Conservation (phyloP, 1,284 basidiomycete genomes). For the Thecaphora thlaspeos region DNA sequence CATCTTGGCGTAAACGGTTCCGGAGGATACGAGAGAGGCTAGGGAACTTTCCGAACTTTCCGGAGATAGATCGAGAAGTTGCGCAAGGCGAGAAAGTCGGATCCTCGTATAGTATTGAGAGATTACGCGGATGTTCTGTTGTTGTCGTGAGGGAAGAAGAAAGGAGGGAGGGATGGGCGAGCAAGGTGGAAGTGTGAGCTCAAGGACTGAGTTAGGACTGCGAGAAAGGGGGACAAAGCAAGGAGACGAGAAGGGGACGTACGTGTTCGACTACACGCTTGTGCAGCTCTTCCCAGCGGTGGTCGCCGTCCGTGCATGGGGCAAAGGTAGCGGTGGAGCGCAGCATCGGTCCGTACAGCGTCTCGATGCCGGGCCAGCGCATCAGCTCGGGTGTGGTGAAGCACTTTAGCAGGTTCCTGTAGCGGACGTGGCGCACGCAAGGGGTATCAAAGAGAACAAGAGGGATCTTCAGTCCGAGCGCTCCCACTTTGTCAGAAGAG, state of each 20-base stretch:
- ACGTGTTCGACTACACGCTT: constrained; percentile 96
- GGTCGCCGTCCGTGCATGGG: constrained; percentile 62
- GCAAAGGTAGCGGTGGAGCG: constrained; percentile 79
- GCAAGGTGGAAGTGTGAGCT: constrained; percentile 1
- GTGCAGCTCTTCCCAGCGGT: constrained; percentile 93
- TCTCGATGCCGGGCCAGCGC: constrained; percentile 96
- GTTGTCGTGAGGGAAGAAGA: background rate
- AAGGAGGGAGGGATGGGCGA: background rate
- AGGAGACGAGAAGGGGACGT: constrained; percentile 60
- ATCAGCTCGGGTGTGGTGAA: constrained; percentile 94
- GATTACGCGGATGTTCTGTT: constrained; percentile 92
- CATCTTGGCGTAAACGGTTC: constrained; percentile 87
- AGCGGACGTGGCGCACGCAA: too few species aligned
- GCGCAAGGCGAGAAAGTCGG: constrained; percentile 75
- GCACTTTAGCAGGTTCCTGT: constrained; percentile 88
- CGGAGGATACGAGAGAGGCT: constrained; percentile 82
- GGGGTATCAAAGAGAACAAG: too few species aligned
- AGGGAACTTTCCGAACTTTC: constrained; percentile 84
- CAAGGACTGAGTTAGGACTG: too few species aligned
- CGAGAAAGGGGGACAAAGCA: too few species aligned
- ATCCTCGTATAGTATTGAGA: constrained; percentile 93
- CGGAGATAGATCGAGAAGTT: constrained; percentile 80
- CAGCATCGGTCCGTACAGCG: constrained; percentile 81
- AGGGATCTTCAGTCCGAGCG: too few species aligned
- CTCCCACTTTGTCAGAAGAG: too few species aligned